Conservation (phyloP, 495 filamentous ascomycete genomes). For the Staphylotrichum longicolle region DNA sequence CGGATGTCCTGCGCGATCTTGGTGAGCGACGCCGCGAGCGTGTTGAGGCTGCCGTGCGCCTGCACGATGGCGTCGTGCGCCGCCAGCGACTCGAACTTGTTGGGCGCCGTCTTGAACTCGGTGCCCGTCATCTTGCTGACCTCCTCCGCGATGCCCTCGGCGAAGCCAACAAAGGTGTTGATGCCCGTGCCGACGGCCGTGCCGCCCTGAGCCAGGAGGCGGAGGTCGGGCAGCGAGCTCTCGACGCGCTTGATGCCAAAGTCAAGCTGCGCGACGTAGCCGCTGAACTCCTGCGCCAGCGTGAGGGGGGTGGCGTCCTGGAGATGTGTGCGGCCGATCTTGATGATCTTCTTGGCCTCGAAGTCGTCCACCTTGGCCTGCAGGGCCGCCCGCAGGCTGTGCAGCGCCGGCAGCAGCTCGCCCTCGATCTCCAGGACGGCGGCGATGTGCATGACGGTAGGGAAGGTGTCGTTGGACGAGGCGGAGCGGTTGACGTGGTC, state of each 20-base stretch:
- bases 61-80: slow-evolving; percentile 96
- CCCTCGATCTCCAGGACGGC: slow-evolving; percentile 90
- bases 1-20: slow-evolving; percentile 99
- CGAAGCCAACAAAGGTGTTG: slow-evolving; percentile 96
- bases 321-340: slow-evolving; percentile 97
- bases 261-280: slow-evolving; percentile 92
- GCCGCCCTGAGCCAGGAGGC: slow-evolving; percentile 88
- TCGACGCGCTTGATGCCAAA: slow-evolving; percentile 86
- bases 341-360: slow-evolving; percentile 80
- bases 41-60: slow-evolving; percentile 89
- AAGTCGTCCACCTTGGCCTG: slow-evolving; percentile 90
- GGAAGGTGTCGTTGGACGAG: slow-evolving; percentile 99
- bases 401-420: slow-evolving; percentile 77
- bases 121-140: slow-evolving; percentile 88
- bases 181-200: slow-evolving; percentile 96
- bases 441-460: slow-evolving; percentile 99
- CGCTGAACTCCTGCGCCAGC: slow-evolving; percentile 95
- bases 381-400: slow-evolving; percentile 74
- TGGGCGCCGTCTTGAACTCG: slow-evolving; percentile 92
- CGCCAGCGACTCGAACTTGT: slow-evolving; percentile 99
- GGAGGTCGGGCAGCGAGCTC: slow-evolving; percentile 75
- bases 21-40: slow-evolving; percentile 85
- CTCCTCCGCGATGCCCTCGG: slow-evolving; percentile 84
- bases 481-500: slow-evolving; percentile 99
- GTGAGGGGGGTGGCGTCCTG: slow-evolving; percentile 97